phyloP scores from a whole-genome alignment of 2,329 filamentous ascomycete genomes.

The Penicillium sp. region DNA sequence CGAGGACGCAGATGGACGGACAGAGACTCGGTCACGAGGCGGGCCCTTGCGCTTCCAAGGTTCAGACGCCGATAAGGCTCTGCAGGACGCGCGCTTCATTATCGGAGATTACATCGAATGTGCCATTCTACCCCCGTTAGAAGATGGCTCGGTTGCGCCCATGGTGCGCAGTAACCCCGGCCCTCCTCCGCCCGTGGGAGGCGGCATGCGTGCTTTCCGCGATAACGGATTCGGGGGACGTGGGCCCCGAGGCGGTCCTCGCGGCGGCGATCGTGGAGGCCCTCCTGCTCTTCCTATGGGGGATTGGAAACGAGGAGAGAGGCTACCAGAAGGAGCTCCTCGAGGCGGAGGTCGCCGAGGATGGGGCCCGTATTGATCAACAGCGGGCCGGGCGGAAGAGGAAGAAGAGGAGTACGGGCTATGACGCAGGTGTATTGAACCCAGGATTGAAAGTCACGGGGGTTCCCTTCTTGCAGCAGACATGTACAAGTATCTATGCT shows the following conservation, averaged over 20 bases:
- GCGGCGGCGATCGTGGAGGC: slow-evolving; percentile 38
- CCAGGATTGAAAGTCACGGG: background rate
- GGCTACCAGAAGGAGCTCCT: slow-evolving; percentile 36
- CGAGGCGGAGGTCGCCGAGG: slow-evolving; percentile 35
- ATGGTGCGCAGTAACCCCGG: slow-evolving; percentile 20
- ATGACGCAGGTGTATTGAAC: no score
- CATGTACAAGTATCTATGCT: slow-evolving; percentile 13
- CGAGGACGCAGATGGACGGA: slow-evolving; percentile 35
- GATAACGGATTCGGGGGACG: slow-evolving; percentile 44
- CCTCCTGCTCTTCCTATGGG: slow-evolving; percentile 31
- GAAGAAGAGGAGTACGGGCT: background rate
- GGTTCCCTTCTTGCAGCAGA: slow-evolving; percentile 5
- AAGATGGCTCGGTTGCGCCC: slow-evolving; percentile 68
- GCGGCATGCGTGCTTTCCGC: slow-evolving; percentile 39
- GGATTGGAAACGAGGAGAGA: slow-evolving; percentile 46
- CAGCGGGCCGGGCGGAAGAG: background rate
- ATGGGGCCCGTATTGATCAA: slow-evolving; percentile 37
- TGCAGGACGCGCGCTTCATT: slow-evolving; percentile 73
- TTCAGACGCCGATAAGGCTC: slow-evolving; percentile 63
- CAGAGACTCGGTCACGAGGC: slow-evolving; percentile 28
- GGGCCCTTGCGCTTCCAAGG: slow-evolving; percentile 41
- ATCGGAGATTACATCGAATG: slow-evolving; percentile 85
- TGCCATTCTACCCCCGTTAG: slow-evolving; percentile 68
- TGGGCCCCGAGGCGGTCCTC: slow-evolving; percentile 36
- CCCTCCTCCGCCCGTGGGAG: slow-evolving; percentile 35